Evolutionary conservation across 2,329 filamentous ascomycete genomes (phyloP), one percentile per base, ranked within the genome.

Genomic region (Apiospora rasikravindrae): DNA sequence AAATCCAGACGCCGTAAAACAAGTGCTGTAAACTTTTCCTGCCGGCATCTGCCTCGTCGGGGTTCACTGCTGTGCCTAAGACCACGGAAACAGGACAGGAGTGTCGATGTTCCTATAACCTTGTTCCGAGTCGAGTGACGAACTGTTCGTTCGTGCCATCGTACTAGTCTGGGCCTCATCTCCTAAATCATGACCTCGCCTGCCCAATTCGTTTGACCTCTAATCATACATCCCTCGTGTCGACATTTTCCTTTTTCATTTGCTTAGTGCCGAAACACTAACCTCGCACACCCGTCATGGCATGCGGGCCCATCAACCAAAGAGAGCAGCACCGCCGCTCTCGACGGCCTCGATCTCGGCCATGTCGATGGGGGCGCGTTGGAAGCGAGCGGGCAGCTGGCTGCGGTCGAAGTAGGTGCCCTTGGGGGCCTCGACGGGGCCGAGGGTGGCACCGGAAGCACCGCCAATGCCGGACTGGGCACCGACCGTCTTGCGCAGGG

Each of bases 301-400:
- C 57, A 64, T 40, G 57, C 57, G 8, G 33, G 40, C 29, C 40
- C n/a, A 73, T 85, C 80, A 89, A 74, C 85, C 84, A 75, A 87
- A 83, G 71, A 87, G 81, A 47, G 88, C 84, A 45, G 96, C 96
- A 72, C 96, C 96, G 71, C 95, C 96, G 71, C 94, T 96, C 89
- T 98, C 95, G 79, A 99, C 89, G 29, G 95, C 95, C 83, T 98
- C 96, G 73, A 99, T 99, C 89, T 99, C 96, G 61, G 91, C 91
- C 77, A 91, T 84, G 49, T 89, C 92, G 84, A 95, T 93, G 16
- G 90, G 88, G 68, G 89, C 86, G 75, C 94, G 89, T 79, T 92
- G 90, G 89, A 98, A 99, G 78, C 96, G 90, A 74, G 87, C 82
- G 24, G 96, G 96, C 33, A 99, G 91, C 84, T 99, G 93, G 77